Evolutionary conservation across 2,329 filamentous ascomycete genomes (phyloP).

Genomic region (Lasiodiplodia sp.): DNA sequence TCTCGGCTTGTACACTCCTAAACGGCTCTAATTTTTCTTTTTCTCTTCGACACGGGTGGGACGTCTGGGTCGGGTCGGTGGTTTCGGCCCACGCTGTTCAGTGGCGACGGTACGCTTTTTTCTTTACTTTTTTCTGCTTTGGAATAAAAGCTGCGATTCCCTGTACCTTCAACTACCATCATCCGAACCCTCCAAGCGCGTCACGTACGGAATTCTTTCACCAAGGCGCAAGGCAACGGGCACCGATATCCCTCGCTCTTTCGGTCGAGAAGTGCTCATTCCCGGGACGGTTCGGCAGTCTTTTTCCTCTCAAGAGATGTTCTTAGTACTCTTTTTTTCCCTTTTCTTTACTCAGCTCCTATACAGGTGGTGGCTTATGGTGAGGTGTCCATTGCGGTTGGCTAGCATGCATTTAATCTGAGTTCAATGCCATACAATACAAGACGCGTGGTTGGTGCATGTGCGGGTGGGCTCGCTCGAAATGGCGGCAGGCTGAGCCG

Average conservation of each 20-base stretch:
- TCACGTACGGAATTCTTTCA: constrained; percentile 25
- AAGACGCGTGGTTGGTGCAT: not conserved
- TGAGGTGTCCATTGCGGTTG: constrained; percentile 28
- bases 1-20: constrained; percentile 31
- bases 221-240: constrained; percentile 27
- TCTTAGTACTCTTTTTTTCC: constrained; percentile 24
- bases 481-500: not conserved
- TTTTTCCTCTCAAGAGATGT: constrained; percentile 29
- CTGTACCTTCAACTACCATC: constrained; percentile 29
- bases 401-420: constrained; percentile 30
- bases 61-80: constrained; percentile 29
- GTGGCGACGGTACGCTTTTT: constrained; percentile 27
- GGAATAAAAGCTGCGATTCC: constrained; percentile 31
- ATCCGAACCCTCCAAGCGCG: constrained; percentile 29
- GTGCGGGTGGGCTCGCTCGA: not conserved
- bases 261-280: constrained; percentile 28
- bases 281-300: constrained; percentile 28
- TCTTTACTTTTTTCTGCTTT: constrained; percentile 28
- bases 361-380: constrained; percentile 29
- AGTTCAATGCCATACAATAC: constrained; percentile 26
- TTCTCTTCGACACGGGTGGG: constrained; percentile 28
- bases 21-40: constrained; percentile 30
- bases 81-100: constrained; percentile 28
- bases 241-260: constrained; percentile 29
- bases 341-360: constrained; percentile 28